A percentile compares a stretch with the other conserved stretches of the same genome.
Conservation (phyloP, 2,329 filamentous ascomycete species). For the Colletotrichum sp. region DNA sequence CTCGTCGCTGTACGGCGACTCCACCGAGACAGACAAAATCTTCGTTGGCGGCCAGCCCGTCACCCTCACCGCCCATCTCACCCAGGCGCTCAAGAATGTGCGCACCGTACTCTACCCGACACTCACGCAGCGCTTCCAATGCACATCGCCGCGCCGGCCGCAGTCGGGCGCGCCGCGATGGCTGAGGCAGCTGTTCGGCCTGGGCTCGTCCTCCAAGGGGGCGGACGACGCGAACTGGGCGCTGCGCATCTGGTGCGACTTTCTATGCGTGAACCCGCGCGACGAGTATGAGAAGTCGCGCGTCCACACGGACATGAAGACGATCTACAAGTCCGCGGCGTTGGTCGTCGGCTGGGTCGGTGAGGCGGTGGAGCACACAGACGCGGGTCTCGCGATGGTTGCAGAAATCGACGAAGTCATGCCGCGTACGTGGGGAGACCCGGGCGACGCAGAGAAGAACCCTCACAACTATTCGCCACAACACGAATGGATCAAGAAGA, state of each 20-base stretch:
- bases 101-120: slow-evolving; percentile 36
- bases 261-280: slow-evolving; percentile 32
- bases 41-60: slow-evolving; percentile 30
- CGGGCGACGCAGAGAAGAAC: slow-evolving; percentile 34
- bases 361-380: slow-evolving; percentile 30
- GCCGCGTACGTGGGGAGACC: slow-evolving; percentile 35
- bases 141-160: slow-evolving; percentile 13
- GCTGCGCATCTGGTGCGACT: slow-evolving; percentile 35
- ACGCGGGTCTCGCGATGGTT: slow-evolving; percentile 29
- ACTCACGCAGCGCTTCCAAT: slow-evolving; percentile 23
- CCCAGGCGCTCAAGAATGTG: slow-evolving; percentile 34
- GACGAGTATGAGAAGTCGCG: slow-evolving; percentile 31
- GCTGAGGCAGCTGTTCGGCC: slow-evolving; percentile 23
- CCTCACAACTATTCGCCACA: slow-evolving; percentile 38
- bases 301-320: slow-evolving; percentile 31
- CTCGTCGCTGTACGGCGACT: slow-evolving; percentile 33
- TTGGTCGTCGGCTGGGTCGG: slow-evolving; percentile 38
- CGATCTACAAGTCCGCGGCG: slow-evolving; percentile 32
- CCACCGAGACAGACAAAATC: slow-evolving; percentile 32
- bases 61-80: slow-evolving; percentile 31
- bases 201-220: not conserved
- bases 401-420: slow-evolving; percentile 33
- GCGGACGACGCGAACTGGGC: not conserved
- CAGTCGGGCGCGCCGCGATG: slow-evolving; percentile 23
- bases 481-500: slow-evolving; percentile 32